A percentile compares a stretch with the other conserved stretches of the same genome.
These are phyloP conservation scores for Filobasidium uniguttulatum DNA, from an alignment of 1,284 basidiomycete species.

Conservation along the genomic window DNA sequence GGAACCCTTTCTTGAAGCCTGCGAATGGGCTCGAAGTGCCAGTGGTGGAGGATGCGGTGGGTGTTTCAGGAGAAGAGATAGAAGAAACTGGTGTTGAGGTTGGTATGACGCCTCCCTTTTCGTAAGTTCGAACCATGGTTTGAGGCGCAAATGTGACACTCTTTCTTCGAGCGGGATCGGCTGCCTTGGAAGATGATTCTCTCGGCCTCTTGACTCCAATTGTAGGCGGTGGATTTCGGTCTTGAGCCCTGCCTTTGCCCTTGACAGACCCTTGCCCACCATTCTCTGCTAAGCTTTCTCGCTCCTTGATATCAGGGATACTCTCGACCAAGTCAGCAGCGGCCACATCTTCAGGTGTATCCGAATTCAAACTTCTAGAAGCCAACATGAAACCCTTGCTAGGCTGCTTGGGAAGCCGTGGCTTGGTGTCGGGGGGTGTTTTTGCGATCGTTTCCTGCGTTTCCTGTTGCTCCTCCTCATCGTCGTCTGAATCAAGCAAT, in stretches of 20 bases:
- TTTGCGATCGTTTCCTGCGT: neutral
- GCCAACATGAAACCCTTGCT: neutral
- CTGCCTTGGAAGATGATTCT: slow-evolving; percentile 2
- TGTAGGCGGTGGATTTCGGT: neutral
- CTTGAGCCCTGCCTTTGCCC: neutral
- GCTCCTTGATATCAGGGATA: neutral
- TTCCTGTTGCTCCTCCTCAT: slow-evolving; percentile 8
- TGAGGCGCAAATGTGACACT: slow-evolving; percentile 10
- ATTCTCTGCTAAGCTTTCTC: neutral
- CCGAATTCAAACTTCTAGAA: neutral
- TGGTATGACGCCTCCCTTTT: slow-evolving; percentile 11
- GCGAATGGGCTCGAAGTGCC: slow-evolving; percentile 3
- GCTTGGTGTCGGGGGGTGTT: neutral
- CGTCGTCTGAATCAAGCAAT: slow-evolving; percentile 8
- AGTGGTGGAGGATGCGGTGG: no score
- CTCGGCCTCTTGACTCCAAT: slow-evolving; percentile 1
- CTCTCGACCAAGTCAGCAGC: neutral
- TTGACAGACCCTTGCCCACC: neutral
- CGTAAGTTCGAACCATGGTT: slow-evolving; percentile 6
- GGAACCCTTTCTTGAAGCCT: slow-evolving; percentile 14
- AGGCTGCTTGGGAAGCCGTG: neutral
- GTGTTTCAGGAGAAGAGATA: neutral
- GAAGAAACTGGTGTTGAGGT: neutral
- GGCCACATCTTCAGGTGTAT: neutral
- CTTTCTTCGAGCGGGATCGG: slow-evolving; percentile 1